Conservation (phyloP, 441 rosid genomes). For the Theobroma grandiflorum region DNA sequence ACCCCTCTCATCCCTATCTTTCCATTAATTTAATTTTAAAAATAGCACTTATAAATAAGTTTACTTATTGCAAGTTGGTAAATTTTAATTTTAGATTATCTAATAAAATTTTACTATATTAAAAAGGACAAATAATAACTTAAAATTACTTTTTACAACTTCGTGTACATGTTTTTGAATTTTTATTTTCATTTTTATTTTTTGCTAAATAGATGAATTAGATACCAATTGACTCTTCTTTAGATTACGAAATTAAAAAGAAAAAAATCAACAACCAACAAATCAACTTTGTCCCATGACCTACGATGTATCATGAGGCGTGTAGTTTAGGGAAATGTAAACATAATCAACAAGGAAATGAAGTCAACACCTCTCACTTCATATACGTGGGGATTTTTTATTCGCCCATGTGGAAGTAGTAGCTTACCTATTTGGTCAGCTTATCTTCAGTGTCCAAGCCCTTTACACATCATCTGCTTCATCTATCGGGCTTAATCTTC, state of each 20-base stretch:
- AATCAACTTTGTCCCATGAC: not conserved
- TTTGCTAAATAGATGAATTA: not conserved
- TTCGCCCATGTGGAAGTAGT: constrained; percentile 39
- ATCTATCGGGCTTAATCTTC: not conserved
- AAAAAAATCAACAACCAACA: too few species aligned
- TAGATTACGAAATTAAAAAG: not conserved
- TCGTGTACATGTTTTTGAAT: too few species aligned
- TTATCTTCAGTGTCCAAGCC: not conserved
- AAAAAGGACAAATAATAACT: too few species aligned
- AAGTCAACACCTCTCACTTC: not conserved
- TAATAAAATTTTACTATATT: too few species aligned
- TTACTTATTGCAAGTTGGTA: too few species aligned
- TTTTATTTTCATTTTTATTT: not conserved
- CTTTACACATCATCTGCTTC: constrained; percentile 23
- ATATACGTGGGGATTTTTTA: constrained; percentile 29
- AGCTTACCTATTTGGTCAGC: constrained; percentile 37
- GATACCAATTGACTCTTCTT: too few species aligned
- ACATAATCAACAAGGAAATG: not conserved
- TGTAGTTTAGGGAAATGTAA: not conserved
- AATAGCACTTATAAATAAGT: too few species aligned
- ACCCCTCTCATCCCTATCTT: too few species aligned
- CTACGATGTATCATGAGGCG: not conserved
- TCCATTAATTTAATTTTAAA: too few species aligned
- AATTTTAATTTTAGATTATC: too few species aligned
- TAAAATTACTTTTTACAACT: too few species aligned